Percentiles rank a stretch among this genome's conserved stretches.
phyloP scores from a whole-genome alignment of 1,284 basidiomycete species.

The Chalciporus sp. region DNA sequence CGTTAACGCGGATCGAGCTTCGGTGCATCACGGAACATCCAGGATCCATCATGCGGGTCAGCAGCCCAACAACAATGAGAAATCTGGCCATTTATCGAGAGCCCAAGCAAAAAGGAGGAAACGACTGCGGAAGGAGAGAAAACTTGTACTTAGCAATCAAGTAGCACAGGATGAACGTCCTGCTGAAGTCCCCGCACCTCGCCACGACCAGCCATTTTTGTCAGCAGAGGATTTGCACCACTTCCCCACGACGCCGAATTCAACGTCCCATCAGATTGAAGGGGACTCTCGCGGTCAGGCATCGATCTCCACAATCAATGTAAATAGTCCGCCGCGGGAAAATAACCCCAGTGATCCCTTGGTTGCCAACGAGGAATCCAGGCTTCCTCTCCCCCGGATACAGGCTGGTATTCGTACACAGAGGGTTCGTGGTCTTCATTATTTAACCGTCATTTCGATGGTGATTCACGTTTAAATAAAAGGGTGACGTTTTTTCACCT shows the following conservation, averaged over 20 bases:
- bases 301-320: neutral
- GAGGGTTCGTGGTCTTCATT: constrained; percentile 26
- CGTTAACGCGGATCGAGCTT: neutral
- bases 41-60: neutral
- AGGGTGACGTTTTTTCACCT: constrained; percentile 35
- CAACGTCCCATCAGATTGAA: neutral
- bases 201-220: constrained; percentile 4
- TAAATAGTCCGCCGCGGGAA: neutral
- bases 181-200: neutral
- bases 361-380: neutral
- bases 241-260: neutral
- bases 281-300: neutral
- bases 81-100: constrained; percentile 2
- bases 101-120: constrained; percentile 23
- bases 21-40: neutral
- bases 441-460: neutral
- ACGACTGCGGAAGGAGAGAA: constrained; percentile 15
- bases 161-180: neutral
- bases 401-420: constrained; percentile 29
- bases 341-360: neutral
- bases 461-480: neutral
- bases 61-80: neutral
- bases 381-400: constrained; percentile 2
- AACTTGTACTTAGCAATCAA: neutral
- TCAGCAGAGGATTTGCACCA: neutral